Evolutionary conservation across 2,329 filamentous ascomycete genomes (phyloP), one percentile per base, ranked within the genome.

Genomic region (Pseudocercospora pini-densiflorae): DNA sequence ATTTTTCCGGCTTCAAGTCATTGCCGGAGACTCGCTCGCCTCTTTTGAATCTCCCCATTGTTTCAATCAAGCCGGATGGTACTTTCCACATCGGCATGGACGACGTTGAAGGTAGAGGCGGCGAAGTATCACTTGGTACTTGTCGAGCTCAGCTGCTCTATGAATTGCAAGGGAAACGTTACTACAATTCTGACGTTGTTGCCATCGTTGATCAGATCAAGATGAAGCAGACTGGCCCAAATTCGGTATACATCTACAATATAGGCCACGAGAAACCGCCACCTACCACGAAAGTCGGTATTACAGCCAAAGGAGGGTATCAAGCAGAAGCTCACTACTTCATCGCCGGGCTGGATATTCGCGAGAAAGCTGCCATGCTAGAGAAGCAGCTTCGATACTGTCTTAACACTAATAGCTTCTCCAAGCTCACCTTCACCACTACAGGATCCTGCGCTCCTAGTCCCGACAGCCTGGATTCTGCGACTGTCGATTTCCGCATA

Each of bases 111-210:
- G 59, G 74, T 68, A 29, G 77, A 71, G 63, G 76, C 68, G 80
- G 80, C 43, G 73, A 74, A 57, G 76, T 81, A 6, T 77, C 78
- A 0, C 80, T 82, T 7, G 81, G 86, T 62, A 87, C 85, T 0
- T 83, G 84, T 63, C 81, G 81, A 0, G 83, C 81, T 3, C 85
- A 87, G 67, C 76, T 87, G 2, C 70, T 87, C 1, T 87, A 86
- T 70, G 84, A 86, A 73, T 82, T 86, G 14, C 84, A 86, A 69
- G 85, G 85, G 5, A 83, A 82, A 0, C 83, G 81, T 79, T 88
- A 88, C 72, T 85, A 81, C 78, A 87, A 87, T 75, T 84, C 82
- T 0, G 86, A 88, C 68, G 85, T 87, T 29, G 86, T 82, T 0
- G 85, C 85, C 0, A 71, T 85, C 16, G 75, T 88, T 16, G 77